Percentiles rank a stretch among this genome's conserved stretches.
These are phyloP conservation scores for Plectosphaerella sp. DNA, from an alignment of 2,329 filamentous ascomycete species.

Conservation along the genomic window DNA sequence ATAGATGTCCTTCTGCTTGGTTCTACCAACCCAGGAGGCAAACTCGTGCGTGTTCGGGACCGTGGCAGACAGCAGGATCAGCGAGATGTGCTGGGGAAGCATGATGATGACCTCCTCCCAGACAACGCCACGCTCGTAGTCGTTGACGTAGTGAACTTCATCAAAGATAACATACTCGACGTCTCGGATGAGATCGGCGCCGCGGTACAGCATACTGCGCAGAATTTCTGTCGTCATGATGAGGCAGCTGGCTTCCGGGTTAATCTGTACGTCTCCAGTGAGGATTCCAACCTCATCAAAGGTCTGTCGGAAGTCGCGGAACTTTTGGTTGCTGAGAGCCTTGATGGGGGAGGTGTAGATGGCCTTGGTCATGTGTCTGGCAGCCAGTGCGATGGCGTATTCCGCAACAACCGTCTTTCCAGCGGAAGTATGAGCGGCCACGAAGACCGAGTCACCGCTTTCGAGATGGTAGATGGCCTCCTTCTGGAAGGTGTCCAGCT, in stretches of 20 bases:
- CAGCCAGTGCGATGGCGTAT: conserved; percentile 91
- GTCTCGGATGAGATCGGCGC: conserved; percentile 91
- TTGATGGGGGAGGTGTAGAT: conserved; percentile 99
- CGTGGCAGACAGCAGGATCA: conserved; percentile 92
- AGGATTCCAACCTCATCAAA: conserved; percentile 97
- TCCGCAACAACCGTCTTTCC: conserved; percentile 98
- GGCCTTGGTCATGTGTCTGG: conserved; percentile 99
- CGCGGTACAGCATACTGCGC: conserved; percentile 95
- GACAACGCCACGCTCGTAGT: conserved; percentile 90
- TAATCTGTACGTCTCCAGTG: conserved; percentile 96
- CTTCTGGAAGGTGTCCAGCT: conserved; percentile 97
- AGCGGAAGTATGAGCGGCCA: conserved; percentile 94
- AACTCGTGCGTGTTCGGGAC: conserved; percentile 98
- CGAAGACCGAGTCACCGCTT: conserved; percentile 94
- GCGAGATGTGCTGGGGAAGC: conserved; percentile 92
- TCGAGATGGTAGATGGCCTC: conserved; percentile 97
- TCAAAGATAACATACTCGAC: conserved; percentile 99
- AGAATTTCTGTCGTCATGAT: conserved; percentile 99
- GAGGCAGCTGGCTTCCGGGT: conserved; percentile 92
- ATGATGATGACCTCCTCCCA: conserved; percentile 99
- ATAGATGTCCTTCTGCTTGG: conserved; percentile 98
- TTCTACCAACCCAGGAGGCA: conserved; percentile 95
- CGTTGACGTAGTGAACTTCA: conserved; percentile 98
- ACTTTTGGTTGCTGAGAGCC: conserved; percentile 97
- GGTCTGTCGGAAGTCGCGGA: conserved; percentile 82